Percentiles rank a stretch among this genome's conserved stretches.
Conservation (phyloP, 1,284 basidiomycete genomes). For the Coniophora puteana region DNA sequence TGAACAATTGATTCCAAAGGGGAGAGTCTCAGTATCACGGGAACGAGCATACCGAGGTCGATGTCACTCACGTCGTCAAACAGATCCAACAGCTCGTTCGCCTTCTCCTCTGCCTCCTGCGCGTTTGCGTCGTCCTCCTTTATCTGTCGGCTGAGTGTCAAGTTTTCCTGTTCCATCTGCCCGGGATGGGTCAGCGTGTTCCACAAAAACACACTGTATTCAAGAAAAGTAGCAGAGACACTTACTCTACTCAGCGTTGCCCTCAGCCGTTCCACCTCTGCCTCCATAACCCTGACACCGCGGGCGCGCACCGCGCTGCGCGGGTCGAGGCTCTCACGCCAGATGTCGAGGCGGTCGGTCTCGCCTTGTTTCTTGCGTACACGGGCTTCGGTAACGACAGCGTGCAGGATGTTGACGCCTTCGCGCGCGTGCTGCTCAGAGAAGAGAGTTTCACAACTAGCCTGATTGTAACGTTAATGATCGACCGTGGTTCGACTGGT, state of each 20-base stretch:
- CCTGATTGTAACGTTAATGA: constrained; percentile 8
- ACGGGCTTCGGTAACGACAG: constrained; percentile 65
- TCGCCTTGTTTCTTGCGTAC: constrained; percentile 51
- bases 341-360: constrained; percentile 46
- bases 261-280: constrained; percentile 48
- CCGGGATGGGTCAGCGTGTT: background rate
- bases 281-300: constrained; percentile 54
- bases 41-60: background rate
- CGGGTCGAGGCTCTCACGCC: constrained; percentile 60
- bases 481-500: constrained; percentile 4
- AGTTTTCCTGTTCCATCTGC: constrained; percentile 57
- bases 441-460: constrained; percentile 52
- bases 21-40: background rate
- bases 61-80: constrained; percentile 47
- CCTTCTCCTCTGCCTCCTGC: constrained; percentile 43
- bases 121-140: constrained; percentile 43
- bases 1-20: constrained; percentile 23
- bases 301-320: constrained; percentile 56
- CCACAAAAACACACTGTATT: background rate
- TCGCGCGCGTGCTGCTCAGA: constrained; percentile 60
- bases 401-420: constrained; percentile 66
- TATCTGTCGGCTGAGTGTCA: constrained; percentile 41
- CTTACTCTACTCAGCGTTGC: constrained; percentile 48
- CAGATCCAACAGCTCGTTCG: constrained; percentile 44
- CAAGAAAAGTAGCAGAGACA: constrained; percentile 7